Percentiles rank a stretch among this genome's conserved stretches.
These are phyloP conservation scores for Arachis monticola DNA, from an alignment of 331 rosid species.

Conservation along the genomic window DNA sequence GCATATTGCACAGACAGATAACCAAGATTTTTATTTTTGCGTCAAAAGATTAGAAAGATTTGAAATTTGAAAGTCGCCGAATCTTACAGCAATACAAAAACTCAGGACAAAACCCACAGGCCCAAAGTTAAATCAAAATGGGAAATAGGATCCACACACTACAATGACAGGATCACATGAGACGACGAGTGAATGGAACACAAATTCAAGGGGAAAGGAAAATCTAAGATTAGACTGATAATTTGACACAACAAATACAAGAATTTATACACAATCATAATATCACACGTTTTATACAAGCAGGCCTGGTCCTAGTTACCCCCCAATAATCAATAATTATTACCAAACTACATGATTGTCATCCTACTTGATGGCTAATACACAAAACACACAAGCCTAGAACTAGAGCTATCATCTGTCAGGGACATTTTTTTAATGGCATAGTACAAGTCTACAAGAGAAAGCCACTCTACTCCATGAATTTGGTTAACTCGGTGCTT, in stretches of 20 bases:
- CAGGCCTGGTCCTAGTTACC: slow-evolving; percentile 53
- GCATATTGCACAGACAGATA: too few relatives aligned
- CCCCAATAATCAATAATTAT: slow-evolving; percentile 45
- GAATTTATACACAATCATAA: slow-evolving; percentile 42
- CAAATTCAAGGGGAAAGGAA: too few relatives aligned
- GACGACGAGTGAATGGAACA: too few relatives aligned
- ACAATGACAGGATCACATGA: too few relatives aligned
- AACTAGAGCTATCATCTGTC: slow-evolving; percentile 41
- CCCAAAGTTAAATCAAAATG: too few relatives aligned
- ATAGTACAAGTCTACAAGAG: slow-evolving; percentile 38
- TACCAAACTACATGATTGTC: slow-evolving; percentile 45
- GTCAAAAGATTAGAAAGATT: too few relatives aligned
- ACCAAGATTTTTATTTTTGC: too few relatives aligned
- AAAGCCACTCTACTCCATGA: slow-evolving; percentile 31
- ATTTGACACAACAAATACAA: slow-evolving; percentile 34
- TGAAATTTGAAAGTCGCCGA: too few relatives aligned
- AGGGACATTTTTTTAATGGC: slow-evolving; percentile 34
- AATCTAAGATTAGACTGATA: background rate
- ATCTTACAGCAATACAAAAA: too few relatives aligned
- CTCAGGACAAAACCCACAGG: too few relatives aligned
- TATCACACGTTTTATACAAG: slow-evolving; percentile 43
- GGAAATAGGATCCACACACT: too few relatives aligned
- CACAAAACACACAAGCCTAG: slow-evolving; percentile 35
- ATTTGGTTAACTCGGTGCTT: slow-evolving; percentile 3
- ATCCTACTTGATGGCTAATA: slow-evolving; percentile 45